These are phyloP conservation scores for Excoecaria cochinchinensis DNA, from an alignment of 345 rosid species.

Conservation along the genomic window DNA sequence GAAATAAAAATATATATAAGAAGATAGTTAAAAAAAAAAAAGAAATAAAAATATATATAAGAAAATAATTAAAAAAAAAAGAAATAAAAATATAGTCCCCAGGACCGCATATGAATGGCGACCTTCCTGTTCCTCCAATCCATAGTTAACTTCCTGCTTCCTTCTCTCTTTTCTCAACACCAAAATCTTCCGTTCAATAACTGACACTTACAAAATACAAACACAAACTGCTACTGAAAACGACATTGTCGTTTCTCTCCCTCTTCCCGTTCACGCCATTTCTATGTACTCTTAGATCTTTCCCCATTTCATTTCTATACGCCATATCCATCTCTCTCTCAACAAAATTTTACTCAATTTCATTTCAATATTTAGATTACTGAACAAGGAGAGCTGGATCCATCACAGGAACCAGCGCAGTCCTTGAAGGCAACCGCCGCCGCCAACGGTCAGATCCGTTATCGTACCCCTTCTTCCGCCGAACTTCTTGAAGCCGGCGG, in stretches of 20 bases:
- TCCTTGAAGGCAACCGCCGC: constrained; percentile 63
- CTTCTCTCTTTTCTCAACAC: not conserved
- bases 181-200: not conserved
- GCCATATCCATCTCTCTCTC: not conserved
- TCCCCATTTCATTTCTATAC: not conserved
- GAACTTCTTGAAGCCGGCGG: constrained; percentile 18
- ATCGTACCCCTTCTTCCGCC: constrained; percentile 54
- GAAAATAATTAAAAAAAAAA: no score
- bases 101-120: no score
- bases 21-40: no score
- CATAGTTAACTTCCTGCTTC: no score
- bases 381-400: constrained; percentile 69
- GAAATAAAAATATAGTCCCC: no score
- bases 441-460: constrained; percentile 85
- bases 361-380: not conserved
- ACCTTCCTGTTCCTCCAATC: no score
- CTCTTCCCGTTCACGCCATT: not conserved
- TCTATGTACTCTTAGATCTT: not conserved
- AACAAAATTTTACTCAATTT: not conserved
- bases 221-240: not conserved
- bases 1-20: no score
- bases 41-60: no score
- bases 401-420: constrained; percentile 62
- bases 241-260: constrained; percentile 13
- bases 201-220: not conserved